Percentiles rank a stretch among this genome's conserved stretches.
Conservation (phyloP, 2,329 filamentous ascomycete genomes). For the Penicillium capsulatum region DNA sequence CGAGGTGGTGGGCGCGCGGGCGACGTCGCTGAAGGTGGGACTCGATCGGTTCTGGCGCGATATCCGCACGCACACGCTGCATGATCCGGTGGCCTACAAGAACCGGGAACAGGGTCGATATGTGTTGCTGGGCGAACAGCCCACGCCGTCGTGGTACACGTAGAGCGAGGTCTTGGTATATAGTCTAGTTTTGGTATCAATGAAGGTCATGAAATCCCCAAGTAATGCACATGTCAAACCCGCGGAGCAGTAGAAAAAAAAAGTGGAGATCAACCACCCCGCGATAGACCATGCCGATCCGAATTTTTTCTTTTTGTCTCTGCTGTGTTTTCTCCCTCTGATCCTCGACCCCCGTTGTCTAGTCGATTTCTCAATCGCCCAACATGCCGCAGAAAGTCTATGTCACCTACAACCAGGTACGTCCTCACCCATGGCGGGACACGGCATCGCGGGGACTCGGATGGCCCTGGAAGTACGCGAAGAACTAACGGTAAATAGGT, state of each 20-base stretch:
- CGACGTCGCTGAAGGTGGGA: constrained; percentile 56
- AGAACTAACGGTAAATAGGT: constrained; percentile 57
- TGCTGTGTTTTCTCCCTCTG: not conserved
- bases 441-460: no score
- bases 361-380: constrained; percentile 9
- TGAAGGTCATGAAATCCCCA: no score
- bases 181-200: no score
- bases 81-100: constrained; percentile 66
- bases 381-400: constrained; percentile 82
- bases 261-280: constrained; percentile 6
- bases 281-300: constrained; percentile 13
- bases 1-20: constrained; percentile 58
- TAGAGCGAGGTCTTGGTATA: no score
- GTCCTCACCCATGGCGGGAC: constrained; percentile 24
- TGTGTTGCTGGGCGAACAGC: constrained; percentile 53
- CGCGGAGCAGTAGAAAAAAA: not conserved
- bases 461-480: constrained; percentile 1
- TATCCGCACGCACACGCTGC: constrained; percentile 61
- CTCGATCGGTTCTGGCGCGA: constrained; percentile 65
- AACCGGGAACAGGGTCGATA: constrained; percentile 59
- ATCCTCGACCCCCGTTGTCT: not conserved
- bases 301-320: constrained; percentile 8
- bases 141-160: constrained; percentile 61
- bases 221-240: no score
- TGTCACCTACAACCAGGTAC: constrained; percentile 87